A percentile compares a stretch with the other conserved stretches of the same genome.
Evolutionary conservation across 2,329 filamentous ascomycete genomes (phyloP).

Genomic region (Venturiaceae sp.): DNA sequence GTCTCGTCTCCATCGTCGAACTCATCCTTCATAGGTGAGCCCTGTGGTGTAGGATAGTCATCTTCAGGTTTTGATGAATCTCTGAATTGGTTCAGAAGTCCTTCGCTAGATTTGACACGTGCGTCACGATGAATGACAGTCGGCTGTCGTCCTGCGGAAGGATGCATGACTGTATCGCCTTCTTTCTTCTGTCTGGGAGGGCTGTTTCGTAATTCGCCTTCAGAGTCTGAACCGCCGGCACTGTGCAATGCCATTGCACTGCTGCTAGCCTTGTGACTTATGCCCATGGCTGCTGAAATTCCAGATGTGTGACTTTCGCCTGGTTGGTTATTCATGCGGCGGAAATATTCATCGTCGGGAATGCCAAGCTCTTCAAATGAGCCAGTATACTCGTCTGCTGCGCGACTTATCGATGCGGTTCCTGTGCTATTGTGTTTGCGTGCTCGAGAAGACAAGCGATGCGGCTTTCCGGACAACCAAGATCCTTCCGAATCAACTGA

Average conservation of each 20-base stretch:
- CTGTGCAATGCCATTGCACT: constrained; percentile 27
- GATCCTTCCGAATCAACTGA: constrained; percentile 94
- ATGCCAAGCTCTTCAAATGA: constrained; percentile 57
- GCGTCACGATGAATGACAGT: constrained; percentile 51
- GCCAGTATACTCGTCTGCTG: constrained; percentile 41
- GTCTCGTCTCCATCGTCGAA: background rate
- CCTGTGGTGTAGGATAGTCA: constrained; percentile 12
- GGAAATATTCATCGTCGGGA: constrained; percentile 67
- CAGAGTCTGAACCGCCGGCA: constrained; percentile 20
- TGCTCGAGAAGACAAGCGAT: constrained; percentile 36
- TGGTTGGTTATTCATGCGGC: constrained; percentile 38
- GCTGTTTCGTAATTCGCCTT: constrained; percentile 17
- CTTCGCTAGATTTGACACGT: constrained; percentile 53
- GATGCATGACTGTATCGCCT: constrained; percentile 38
- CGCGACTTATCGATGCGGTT: constrained; percentile 28
- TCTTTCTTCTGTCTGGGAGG: constrained; percentile 11
- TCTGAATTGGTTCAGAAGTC: constrained; percentile 43
- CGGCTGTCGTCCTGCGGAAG: constrained; percentile 45
- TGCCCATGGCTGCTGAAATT: constrained; percentile 15
- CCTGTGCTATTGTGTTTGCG: constrained; percentile 36
- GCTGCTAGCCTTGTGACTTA: constrained; percentile 30
- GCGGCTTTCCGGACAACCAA: constrained; percentile 76
- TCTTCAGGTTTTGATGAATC: constrained; percentile 22
- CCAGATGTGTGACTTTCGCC: constrained; percentile 25
- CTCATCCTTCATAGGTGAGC: constrained; percentile 15